Evolutionary conservation across 257 asterid genomes (phyloP).

Genomic region (Handroanthus guayacan): DNA sequence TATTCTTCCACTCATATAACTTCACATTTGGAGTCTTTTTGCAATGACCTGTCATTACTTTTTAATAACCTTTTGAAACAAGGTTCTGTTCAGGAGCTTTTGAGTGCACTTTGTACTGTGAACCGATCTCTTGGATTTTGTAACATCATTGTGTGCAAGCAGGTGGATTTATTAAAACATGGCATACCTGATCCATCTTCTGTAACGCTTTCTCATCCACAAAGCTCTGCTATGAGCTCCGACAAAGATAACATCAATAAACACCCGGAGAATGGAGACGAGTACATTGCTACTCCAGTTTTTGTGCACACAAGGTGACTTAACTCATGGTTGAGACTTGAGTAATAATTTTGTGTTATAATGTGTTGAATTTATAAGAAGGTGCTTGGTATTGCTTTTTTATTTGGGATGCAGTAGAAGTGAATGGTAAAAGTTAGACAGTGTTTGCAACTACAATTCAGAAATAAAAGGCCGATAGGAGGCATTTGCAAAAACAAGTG

Average conservation of each 20-base stretch:
- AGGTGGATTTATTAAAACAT: constrained; percentile 90
- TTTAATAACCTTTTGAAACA: no score
- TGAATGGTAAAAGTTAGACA: no score
- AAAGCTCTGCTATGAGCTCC: constrained; percentile 49
- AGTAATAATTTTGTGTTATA: background rate
- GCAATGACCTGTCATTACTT: background rate
- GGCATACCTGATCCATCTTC: constrained; percentile 94
- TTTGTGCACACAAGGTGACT: constrained; percentile 86
- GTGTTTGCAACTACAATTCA: no score
- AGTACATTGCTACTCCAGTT: constrained; percentile 79
- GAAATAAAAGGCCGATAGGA: no score
- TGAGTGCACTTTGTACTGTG: no score
- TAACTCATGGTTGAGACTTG: background rate
- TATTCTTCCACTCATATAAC: constrained; percentile 20
- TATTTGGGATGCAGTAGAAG: no score
- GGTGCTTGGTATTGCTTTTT: no score
- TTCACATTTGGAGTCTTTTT: constrained; percentile 13
- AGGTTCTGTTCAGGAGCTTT: no score
- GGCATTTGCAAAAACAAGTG: no score
- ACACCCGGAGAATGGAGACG: constrained; percentile 58
- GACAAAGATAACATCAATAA: constrained; percentile 68
- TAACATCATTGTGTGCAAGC: constrained; percentile 33
- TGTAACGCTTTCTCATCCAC: constrained; percentile 62
- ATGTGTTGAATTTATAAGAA: background rate
- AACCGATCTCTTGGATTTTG: constrained; percentile 15